Base-by-base conservation (phyloP, 2,329 filamentous ascomycete genomes). In the Clonostachys byssicola region DNA sequence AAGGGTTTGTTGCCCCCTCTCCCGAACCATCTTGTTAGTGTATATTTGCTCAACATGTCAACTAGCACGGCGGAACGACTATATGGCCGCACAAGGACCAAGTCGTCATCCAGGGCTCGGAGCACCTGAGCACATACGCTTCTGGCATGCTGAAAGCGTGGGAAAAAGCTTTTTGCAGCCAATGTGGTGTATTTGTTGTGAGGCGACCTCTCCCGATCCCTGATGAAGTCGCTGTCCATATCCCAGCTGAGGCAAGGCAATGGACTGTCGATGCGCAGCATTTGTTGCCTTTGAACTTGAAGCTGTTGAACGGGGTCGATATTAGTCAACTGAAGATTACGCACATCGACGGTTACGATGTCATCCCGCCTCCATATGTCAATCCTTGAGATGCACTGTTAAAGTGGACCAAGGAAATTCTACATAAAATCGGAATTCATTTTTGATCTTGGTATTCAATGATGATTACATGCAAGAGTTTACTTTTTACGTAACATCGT, bases 131-230 rank as follows among this genome's bases (percentile, higher is more conserved):
- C 65, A 73, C 51, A 60, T 75, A 5, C 54, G 52, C 5, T 51
- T 50, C 3, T 77, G 77, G 56, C 9, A 45, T 7, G 73, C 74
- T 51, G 56, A 49, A 17, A 46, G 47, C 20, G 49, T 51, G 3
- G 16, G 66, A 5, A 49, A 78, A 77, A 64, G 56, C 56, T 2
- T 79, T 79, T 50, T 80, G 76, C 63, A 68, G 66, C 53, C 65
- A 47, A 10, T 80, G 76, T 52, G 74, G 73, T 47, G 65, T 77
- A 17, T 54, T 59, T n/a, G 18, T 79, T 38, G 61, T 58, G 41
- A 72, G 23, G 23, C 23, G 23, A 30, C 23, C 23, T 9, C 23
- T 30, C 4, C 23, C 23, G 23, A 30, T 30, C 5, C 23, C 23
- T 30, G 23, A 30, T 30, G 23, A 54, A 57, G 23, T 62, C 67